Evolutionary conservation across 2,329 filamentous ascomycete genomes (phyloP).

Genomic region (Neospermospora avenae): DNA sequence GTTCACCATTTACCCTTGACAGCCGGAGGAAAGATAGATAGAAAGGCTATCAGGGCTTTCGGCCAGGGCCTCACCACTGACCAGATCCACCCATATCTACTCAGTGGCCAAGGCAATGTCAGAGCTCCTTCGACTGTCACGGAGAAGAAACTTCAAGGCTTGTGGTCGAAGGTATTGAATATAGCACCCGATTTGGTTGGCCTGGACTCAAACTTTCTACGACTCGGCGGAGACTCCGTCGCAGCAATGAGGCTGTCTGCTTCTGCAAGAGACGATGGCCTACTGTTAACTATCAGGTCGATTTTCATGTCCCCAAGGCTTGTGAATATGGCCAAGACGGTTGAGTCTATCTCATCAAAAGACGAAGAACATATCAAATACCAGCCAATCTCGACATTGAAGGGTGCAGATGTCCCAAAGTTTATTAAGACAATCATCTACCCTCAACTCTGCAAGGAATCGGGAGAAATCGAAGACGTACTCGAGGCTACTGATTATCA

Average conservation of each 20-base stretch:
- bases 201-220: conserved; percentile 37
- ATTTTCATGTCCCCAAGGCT: conserved; percentile 18
- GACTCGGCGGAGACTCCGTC: conserved; percentile 45
- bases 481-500: conserved; percentile 18
- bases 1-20: neutral
- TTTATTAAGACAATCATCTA: neutral
- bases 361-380: neutral
- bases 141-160: conserved; percentile 29
- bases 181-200: conserved; percentile 25
- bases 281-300: conserved; percentile 11
- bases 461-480: conserved; percentile 14
- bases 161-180: conserved; percentile 44
- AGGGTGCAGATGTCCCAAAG: neutral
- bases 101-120: neutral
- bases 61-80: neutral
- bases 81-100: neutral
- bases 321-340: conserved; percentile 7
- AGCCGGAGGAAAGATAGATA: conserved; percentile 3
- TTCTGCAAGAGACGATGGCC: conserved; percentile 9
- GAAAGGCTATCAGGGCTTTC: conserved; percentile 1
- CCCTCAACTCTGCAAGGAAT: neutral
- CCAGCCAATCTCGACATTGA: neutral
- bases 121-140: neutral
- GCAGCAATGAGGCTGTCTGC: conserved; percentile 43
- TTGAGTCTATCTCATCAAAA: neutral